A percentile compares a stretch with the other conserved stretches of the same genome.
Conservation (phyloP, 2,329 filamentous ascomycete genomes). For the Ploettnerulaceae sp. region DNA sequence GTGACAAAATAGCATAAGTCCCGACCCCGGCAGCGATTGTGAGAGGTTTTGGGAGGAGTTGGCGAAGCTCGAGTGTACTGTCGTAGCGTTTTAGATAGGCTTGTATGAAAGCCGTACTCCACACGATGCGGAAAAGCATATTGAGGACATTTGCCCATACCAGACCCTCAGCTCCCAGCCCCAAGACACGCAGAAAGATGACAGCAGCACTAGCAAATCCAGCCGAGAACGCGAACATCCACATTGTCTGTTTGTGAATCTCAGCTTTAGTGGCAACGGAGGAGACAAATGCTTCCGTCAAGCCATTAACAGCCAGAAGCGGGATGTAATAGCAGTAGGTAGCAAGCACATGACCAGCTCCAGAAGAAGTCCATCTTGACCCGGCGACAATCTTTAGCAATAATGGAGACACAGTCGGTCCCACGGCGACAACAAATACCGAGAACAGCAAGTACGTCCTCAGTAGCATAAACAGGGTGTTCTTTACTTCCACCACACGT, state of each 20-base stretch:
- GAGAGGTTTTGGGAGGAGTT: constrained; percentile 41
- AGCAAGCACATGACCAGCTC: constrained; percentile 68
- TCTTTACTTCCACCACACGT: constrained; percentile 39
- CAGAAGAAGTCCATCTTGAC: constrained; percentile 66
- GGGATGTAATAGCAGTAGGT: constrained; percentile 92
- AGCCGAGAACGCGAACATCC: constrained; percentile 79
- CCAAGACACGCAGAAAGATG: constrained; percentile 63
- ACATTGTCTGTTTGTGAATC: constrained; percentile 70
- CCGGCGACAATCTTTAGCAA: constrained; percentile 74
- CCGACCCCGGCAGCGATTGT: constrained; percentile 42
- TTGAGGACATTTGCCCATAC: constrained; percentile 87
- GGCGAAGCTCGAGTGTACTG: constrained; percentile 38
- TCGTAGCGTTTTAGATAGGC: constrained; percentile 52
- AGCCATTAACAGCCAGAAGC: constrained; percentile 83
- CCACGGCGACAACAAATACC: constrained; percentile 61
- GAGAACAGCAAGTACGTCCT: constrained; percentile 72
- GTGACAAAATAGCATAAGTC: constrained; percentile 40
- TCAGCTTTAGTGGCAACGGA: constrained; percentile 74
- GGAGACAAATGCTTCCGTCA: constrained; percentile 88
- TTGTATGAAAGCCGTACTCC: constrained; percentile 71
- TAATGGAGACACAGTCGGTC: constrained; percentile 68
- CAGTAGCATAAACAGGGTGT: constrained; percentile 60
- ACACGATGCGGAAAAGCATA: constrained; percentile 78
- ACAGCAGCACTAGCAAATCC: constrained; percentile 73
- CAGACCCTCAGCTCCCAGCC: constrained; percentile 71